Percentiles rank a stretch among this genome's conserved stretches.
These are phyloP conservation scores for Calonectria hawksworthii DNA, from an alignment of 2,329 filamentous ascomycete species.

Conservation along the genomic window DNA sequence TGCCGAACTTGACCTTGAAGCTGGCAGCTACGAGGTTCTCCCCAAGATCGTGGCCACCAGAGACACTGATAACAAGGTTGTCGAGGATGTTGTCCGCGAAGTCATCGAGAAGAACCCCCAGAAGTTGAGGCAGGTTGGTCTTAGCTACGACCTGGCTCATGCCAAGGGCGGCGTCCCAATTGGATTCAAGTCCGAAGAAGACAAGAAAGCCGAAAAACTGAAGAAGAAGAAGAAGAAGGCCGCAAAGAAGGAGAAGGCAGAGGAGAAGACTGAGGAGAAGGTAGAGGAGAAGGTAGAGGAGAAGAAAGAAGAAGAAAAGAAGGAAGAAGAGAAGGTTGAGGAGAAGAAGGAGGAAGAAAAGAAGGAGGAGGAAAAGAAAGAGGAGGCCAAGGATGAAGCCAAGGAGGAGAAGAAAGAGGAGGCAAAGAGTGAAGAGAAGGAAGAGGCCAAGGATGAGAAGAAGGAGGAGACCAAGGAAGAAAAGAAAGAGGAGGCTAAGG, in stretches of 20 bases:
- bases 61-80: slow-evolving; percentile 59
- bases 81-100: slow-evolving; percentile 71
- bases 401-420: slow-evolving; percentile 26
- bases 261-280: slow-evolving; percentile 17
- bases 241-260: slow-evolving; percentile 28
- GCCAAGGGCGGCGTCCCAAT: slow-evolving; percentile 66
- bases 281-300: slow-evolving; percentile 35
- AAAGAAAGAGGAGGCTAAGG: neutral
- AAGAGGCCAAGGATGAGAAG: neutral
- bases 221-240: slow-evolving; percentile 27
- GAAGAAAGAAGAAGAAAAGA: slow-evolving; percentile 40
- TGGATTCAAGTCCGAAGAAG: slow-evolving; percentile 35
- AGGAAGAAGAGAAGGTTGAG: slow-evolving; percentile 42
- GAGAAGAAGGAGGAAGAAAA: slow-evolving; percentile 15
- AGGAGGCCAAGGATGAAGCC: slow-evolving; percentile 31
- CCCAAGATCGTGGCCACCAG: slow-evolving; percentile 74
- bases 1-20: slow-evolving; percentile 76
- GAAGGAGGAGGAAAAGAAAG: slow-evolving; percentile 2
- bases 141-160: slow-evolving; percentile 73
- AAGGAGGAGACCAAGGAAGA: neutral
- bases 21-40: slow-evolving; percentile 77
- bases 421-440: slow-evolving; percentile 9
- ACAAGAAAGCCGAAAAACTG: slow-evolving; percentile 59
- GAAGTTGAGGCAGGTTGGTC: slow-evolving; percentile 73
- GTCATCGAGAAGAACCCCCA: slow-evolving; percentile 65